A percentile compares a stretch with the other conserved stretches of the same genome.
Evolutionary conservation across 768 basidiomycete species (phyloP).

Genomic region (Russula griseocarnosa): DNA sequence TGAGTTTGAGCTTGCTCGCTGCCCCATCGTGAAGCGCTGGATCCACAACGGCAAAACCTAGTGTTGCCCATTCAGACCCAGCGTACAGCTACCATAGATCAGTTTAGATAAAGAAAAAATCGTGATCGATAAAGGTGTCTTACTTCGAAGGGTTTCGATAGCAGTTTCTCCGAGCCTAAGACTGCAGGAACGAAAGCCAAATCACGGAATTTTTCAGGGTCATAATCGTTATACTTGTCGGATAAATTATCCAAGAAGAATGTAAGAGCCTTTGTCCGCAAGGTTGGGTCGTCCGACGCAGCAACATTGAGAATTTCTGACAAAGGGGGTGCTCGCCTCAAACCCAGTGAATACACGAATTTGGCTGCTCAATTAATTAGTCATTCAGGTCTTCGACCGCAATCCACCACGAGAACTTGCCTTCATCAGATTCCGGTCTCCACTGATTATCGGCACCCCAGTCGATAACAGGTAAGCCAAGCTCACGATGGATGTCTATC

Average conservation of each 20-base stretch:
- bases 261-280: conserved; percentile 62
- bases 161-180: conserved; percentile 45
- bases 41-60: conserved; percentile 75
- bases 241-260: conserved; percentile 77
- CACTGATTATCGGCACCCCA: conserved; percentile 82
- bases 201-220: conserved; percentile 50
- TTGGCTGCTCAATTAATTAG: conserved; percentile 50
- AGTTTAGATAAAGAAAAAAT: background rate
- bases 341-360: conserved; percentile 68
- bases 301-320: conserved; percentile 65
- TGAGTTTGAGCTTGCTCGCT: conserved; percentile 60
- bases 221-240: conserved; percentile 56
- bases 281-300: conserved; percentile 47
- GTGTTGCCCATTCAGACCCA: conserved; percentile 56
- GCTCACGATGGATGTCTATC: conserved; percentile 57
- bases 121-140: conserved; percentile 21
- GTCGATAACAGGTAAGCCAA: conserved; percentile 79
- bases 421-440: conserved; percentile 82
- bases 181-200: conserved; percentile 78
- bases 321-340: conserved; percentile 66
- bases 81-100: conserved; percentile 60
- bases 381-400: background rate
- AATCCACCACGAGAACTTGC: conserved; percentile 38
- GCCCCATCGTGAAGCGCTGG: conserved; percentile 50
- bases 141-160: conserved; percentile 67